Conservation (phyloP, 371 early-diverging fungal genomes). For the Vittaforma corneae region DNA sequence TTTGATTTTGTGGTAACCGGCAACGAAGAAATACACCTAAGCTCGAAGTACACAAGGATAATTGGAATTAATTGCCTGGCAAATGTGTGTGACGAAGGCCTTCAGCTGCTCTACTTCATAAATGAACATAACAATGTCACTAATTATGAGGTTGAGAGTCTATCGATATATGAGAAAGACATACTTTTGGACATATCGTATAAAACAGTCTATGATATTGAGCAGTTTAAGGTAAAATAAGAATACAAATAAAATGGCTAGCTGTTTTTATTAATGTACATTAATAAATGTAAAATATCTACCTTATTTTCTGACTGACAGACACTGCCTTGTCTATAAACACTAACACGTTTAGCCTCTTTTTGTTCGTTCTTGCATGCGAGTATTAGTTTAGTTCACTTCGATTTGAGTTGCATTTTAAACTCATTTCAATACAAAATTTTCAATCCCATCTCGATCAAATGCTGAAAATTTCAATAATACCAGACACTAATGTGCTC, state of each 20-base stretch:
- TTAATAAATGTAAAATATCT: neutral
- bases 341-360: no score
- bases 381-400: no score
- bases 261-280: neutral
- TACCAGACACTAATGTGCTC: conserved; percentile 49
- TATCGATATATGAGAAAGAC: neutral
- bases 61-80: neutral
- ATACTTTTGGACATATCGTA: neutral
- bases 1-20: no score
- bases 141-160: neutral
- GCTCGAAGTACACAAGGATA: neutral
- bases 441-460: no score
- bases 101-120: conserved; percentile 10
- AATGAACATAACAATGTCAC: neutral
- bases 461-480: conserved; percentile 24
- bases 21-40: no score
- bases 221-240: neutral
- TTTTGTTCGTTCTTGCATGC: no score
- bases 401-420: no score
- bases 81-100: neutral
- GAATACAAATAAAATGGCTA: neutral
- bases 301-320: no score
- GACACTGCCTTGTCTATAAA: no score
- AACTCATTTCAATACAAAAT: no score
- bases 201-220: neutral